phyloP scores from a whole-genome alignment of 805 yeast species.

The Komagataella populi region DNA sequence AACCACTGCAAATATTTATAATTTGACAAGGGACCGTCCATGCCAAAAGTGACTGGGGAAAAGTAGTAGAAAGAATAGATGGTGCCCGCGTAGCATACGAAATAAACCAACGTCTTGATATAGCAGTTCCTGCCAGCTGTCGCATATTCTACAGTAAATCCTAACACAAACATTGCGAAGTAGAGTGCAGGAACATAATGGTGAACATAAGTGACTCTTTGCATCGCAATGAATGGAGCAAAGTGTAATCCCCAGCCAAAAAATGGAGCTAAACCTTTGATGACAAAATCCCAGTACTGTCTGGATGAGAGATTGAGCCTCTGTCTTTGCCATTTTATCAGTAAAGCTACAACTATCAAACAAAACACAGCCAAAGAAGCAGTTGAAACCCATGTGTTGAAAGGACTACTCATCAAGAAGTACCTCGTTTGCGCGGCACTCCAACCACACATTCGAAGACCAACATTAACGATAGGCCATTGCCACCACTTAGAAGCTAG shows the following conservation, averaged over 20 bases:
- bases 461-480: conserved; percentile 62
- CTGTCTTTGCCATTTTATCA: conserved; percentile 62
- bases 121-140: conserved; percentile 16
- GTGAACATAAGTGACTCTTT: conserved; percentile 77
- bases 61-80: conserved; percentile 45
- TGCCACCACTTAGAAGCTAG: conserved; percentile 73
- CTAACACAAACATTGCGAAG: conserved; percentile 50
- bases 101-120: conserved; percentile 21
- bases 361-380: conserved; percentile 30
- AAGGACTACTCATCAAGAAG: conserved; percentile 56
- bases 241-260: conserved; percentile 73
- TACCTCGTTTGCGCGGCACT: conserved; percentile 37
- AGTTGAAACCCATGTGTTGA: conserved; percentile 49
- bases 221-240: conserved; percentile 67
- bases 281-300: conserved; percentile 14
- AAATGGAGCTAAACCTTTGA: conserved; percentile 71
- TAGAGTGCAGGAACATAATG: conserved; percentile 78
- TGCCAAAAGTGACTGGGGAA: conserved; percentile 53
- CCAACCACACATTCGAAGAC: conserved; percentile 75
- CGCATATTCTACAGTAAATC: conserved; percentile 37
- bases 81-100: conserved; percentile 25
- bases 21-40: conserved; percentile 31
- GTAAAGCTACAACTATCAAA: conserved; percentile 22
- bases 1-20: conserved; percentile 35
- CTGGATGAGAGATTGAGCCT: conserved; percentile 15